A percentile compares a stretch with the other conserved stretches of the same genome.
Conservation (phyloP, 345 rosid species). For the rapeseed (Brassica napus) region DNA sequence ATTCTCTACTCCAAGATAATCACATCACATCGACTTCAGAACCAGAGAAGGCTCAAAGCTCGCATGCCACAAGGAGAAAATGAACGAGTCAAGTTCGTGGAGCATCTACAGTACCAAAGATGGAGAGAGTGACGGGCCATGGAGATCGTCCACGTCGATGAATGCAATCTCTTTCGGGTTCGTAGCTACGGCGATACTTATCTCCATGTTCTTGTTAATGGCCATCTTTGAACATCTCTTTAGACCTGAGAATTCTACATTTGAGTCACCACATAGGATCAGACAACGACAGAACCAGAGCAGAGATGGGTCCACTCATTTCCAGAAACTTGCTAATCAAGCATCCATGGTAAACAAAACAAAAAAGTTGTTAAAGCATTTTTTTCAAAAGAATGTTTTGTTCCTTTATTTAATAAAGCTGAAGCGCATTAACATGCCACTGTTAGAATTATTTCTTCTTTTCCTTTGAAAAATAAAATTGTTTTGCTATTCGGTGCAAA, state of each 20-base stretch:
- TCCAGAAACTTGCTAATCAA: constrained; percentile 37
- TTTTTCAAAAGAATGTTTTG: constrained; percentile 27
- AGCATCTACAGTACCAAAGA: constrained; percentile 32
- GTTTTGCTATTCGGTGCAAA: constrained; percentile 31
- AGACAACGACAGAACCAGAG: constrained; percentile 37
- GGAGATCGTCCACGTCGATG: constrained; percentile 72
- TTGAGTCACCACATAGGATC: constrained; percentile 50
- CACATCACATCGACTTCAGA: neutral
- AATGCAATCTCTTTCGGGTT: constrained; percentile 86
- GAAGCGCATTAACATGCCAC: constrained; percentile 33
- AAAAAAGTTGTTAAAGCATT: constrained; percentile 25
- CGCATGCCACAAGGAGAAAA: constrained; percentile 35
- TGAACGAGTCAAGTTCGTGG: constrained; percentile 55
- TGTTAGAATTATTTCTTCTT: neutral
- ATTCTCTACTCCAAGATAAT: neutral
- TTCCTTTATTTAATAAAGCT: constrained; percentile 24
- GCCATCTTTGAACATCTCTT: constrained; percentile 92
- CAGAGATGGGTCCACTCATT: constrained; percentile 38
- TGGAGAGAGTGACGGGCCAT: constrained; percentile 47
- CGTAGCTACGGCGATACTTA: constrained; percentile 88
- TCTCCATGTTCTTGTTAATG: constrained; percentile 89
- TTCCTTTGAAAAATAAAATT: neutral
- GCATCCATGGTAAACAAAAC: constrained; percentile 36
- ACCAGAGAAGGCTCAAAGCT: neutral
- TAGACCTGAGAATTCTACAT: constrained; percentile 60